These are phyloP conservation scores for Syzygium aromaticum DNA, from an alignment of 345 rosid genomes.

Conservation along the genomic window DNA sequence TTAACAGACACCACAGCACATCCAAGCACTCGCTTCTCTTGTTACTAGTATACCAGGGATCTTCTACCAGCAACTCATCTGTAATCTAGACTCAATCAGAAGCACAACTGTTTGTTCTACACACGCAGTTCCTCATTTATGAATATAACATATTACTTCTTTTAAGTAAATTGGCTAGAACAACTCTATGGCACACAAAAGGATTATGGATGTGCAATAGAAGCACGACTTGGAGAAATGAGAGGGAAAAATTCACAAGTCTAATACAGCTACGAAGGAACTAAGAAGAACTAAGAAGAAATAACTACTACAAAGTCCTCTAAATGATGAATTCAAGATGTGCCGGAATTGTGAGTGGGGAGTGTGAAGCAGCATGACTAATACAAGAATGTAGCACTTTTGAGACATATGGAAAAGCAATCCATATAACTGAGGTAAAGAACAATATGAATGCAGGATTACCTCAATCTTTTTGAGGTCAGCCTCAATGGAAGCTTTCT, in stretches of 20 bases:
- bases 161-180: neutral
- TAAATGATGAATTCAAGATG: neutral
- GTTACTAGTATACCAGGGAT: neutral
- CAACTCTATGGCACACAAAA: neutral
- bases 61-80: neutral
- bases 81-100: neutral
- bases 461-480: conserved; percentile 49
- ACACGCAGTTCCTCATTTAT: neutral
- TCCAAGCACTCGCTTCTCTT: neutral
- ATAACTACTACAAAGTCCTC: neutral
- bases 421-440: neutral
- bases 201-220: neutral
- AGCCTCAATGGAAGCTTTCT: conserved; percentile 48
- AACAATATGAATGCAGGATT: neutral
- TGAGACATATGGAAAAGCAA: neutral
- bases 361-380: neutral
- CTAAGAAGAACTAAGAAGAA: neutral
- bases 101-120: neutral
- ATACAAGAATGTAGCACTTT: neutral
- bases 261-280: neutral
- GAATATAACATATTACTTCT: neutral
- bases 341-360: neutral
- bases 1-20: neutral
- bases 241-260: neutral
- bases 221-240: neutral